phyloP scores from a whole-genome alignment of 192 early-diverging fungal genomes.

The Backusella sp. region DNA sequence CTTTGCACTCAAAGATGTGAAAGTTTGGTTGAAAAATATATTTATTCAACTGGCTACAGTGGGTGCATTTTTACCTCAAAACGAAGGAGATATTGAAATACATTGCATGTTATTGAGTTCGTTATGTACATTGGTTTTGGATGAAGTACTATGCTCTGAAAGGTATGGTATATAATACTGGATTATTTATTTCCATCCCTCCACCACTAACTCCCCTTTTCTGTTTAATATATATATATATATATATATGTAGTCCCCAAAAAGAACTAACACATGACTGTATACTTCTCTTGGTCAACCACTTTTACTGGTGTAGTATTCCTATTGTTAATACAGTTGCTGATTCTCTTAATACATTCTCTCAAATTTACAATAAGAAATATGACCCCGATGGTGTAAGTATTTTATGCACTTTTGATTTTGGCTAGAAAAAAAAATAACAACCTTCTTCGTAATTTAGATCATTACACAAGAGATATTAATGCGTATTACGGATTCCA shows the following conservation, averaged over 20 bases:
- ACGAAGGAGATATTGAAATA: conserved; percentile 30
- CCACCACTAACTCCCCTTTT: not conserved
- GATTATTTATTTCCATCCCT: not conserved
- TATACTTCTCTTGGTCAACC: conserved; percentile 60
- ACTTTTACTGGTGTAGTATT: conserved; percentile 60
- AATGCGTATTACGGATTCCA: conserved; percentile 61
- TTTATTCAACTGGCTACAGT: conserved; percentile 28
- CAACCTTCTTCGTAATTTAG: conserved; percentile 17
- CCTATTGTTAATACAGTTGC: conserved; percentile 60
- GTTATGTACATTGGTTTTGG: conserved; percentile 28
- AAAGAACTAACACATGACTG: conserved; percentile 53
- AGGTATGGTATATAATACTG: conserved; percentile 13
- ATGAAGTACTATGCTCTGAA: conserved; percentile 37
- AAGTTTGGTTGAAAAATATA: conserved; percentile 34
- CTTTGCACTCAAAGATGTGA: conserved; percentile 20
- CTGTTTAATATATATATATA: not conserved
- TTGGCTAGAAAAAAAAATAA: not conserved
- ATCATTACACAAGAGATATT: conserved; percentile 58
- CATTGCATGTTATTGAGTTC: conserved; percentile 45
- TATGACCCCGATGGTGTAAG: conserved; percentile 56
- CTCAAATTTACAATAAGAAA: conserved; percentile 54
- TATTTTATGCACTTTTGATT: not conserved
- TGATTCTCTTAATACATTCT: conserved; percentile 62
- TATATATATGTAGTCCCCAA: conserved; percentile 38
- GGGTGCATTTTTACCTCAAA: conserved; percentile 12